Conservation (phyloP, 345 rosid species). For the Eucalyptus marginata region DNA sequence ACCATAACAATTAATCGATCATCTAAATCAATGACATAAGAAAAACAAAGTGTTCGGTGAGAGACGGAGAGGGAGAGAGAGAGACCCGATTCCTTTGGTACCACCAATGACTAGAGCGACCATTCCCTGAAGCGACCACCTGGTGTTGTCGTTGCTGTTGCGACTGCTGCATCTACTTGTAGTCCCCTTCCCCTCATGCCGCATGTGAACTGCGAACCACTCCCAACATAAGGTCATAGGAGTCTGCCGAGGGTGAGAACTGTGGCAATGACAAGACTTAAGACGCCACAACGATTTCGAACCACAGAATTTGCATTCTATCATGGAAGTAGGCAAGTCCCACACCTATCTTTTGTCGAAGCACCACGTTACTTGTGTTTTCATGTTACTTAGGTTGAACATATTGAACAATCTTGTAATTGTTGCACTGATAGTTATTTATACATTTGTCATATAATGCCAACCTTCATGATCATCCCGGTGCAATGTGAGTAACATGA, state of each 20-base stretch:
- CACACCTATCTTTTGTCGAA: not conserved
- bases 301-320: not conserved
- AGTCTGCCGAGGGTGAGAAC: not conserved
- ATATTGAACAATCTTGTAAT: not conserved
- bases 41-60: not conserved
- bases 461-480: not conserved
- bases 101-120: constrained; percentile 38
- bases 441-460: not conserved
- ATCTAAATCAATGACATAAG: not conserved
- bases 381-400: not conserved
- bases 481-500: not conserved
- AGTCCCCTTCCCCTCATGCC: not conserved
- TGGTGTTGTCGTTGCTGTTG: not conserved
- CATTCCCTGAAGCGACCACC: constrained; percentile 10
- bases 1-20: not conserved
- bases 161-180: not conserved
- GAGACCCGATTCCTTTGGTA: constrained; percentile 18
- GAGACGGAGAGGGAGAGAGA: not conserved
- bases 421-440: not conserved
- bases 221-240: not conserved
- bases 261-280: not conserved
- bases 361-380: not conserved
- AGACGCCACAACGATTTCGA: not conserved
- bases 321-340: not conserved
- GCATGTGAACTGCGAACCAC: not conserved